A percentile compares a stretch with the other conserved stretches of the same genome.
phyloP scores from a whole-genome alignment of 805 yeast species.

The Yarrowia alimentaria region DNA sequence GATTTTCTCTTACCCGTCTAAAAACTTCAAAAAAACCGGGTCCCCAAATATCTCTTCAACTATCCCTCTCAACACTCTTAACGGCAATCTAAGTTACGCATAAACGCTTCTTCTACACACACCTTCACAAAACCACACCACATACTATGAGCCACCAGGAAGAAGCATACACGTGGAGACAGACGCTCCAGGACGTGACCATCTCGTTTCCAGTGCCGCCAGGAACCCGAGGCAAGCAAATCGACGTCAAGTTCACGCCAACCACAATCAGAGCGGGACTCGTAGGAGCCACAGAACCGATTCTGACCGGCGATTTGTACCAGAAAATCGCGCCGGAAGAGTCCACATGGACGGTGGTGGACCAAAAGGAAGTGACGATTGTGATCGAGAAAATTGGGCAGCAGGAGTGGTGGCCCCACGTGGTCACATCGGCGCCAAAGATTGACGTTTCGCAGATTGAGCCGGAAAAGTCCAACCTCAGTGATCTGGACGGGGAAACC shows the following conservation, averaged over 20 bases:
- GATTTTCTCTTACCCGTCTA: too few species aligned
- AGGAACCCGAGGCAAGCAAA: slow-evolving; percentile 41
- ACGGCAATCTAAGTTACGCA: too few species aligned
- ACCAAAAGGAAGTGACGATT: slow-evolving; percentile 41
- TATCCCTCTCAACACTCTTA: too few species aligned
- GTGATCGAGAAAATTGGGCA: slow-evolving; percentile 42
- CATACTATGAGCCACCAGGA: slow-evolving; percentile 8
- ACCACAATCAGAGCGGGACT: slow-evolving; percentile 34
- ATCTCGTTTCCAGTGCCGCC: slow-evolving; percentile 39
- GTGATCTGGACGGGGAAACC: slow-evolving; percentile 46
- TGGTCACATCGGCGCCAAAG: slow-evolving; percentile 44
- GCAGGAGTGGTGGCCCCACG: slow-evolving; percentile 51
- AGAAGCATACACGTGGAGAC: slow-evolving; percentile 40
- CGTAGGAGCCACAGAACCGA: slow-evolving; percentile 31
- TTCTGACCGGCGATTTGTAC: slow-evolving; percentile 42
- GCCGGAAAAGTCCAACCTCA: slow-evolving; percentile 45
- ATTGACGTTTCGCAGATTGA: slow-evolving; percentile 44
- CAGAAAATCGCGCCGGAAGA: slow-evolving; percentile 40
- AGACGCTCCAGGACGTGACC: slow-evolving; percentile 46
- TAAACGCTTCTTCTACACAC: background rate
- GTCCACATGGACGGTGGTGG: slow-evolving; percentile 46
- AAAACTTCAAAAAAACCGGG: too few species aligned
- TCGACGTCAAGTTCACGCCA: slow-evolving; percentile 37
- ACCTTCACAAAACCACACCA: too few species aligned
- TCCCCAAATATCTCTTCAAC: too few species aligned